These are phyloP conservation scores for Xylogone sp. DNA, from an alignment of 2,329 filamentous ascomycete genomes.

Conservation along the genomic window DNA sequence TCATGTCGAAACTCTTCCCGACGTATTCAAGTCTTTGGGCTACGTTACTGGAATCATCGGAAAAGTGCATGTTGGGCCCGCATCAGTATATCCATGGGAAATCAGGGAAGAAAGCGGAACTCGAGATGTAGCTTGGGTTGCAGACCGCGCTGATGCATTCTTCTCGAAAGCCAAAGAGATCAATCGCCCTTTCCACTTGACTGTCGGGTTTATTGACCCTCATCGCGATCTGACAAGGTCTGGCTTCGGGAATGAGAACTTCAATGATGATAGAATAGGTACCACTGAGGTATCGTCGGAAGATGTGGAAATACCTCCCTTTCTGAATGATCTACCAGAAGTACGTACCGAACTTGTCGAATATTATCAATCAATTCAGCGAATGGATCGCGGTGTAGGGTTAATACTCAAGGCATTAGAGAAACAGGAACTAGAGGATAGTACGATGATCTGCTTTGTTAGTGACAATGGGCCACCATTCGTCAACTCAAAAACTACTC, in stretches of 20 bases:
- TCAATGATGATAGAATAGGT: conserved; percentile 16
- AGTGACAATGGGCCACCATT: conserved; percentile 40
- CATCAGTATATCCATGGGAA: conserved; percentile 38
- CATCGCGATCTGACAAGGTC: conserved; percentile 38
- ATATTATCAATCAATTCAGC: conserved; percentile 19
- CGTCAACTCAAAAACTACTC: conserved; percentile 39
- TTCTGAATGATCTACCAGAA: conserved; percentile 21
- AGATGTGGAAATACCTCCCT: conserved; percentile 24
- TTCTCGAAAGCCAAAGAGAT: conserved; percentile 30
- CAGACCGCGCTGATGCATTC: conserved; percentile 34
- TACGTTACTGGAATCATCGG: conserved; percentile 44
- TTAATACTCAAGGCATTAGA: conserved; percentile 29
- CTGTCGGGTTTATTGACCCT: conserved; percentile 42
- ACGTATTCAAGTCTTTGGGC: conserved; percentile 33
- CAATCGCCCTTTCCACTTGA: conserved; percentile 38
- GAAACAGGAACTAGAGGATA: conserved; percentile 20
- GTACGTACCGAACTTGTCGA: conserved; percentile 24
- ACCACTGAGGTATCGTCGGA: conserved; percentile 7
- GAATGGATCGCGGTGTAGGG: conserved; percentile 33
- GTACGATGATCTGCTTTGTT: conserved; percentile 34
- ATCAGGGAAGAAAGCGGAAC: conserved; percentile 35
- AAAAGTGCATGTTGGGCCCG: conserved; percentile 45
- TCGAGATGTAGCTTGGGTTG: conserved; percentile 38
- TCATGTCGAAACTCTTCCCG: conserved; percentile 37
- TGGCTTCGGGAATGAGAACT: conserved; percentile 27